phyloP scores from a whole-genome alignment of 768 basidiomycete species.

The Lactarius deliciosus region DNA sequence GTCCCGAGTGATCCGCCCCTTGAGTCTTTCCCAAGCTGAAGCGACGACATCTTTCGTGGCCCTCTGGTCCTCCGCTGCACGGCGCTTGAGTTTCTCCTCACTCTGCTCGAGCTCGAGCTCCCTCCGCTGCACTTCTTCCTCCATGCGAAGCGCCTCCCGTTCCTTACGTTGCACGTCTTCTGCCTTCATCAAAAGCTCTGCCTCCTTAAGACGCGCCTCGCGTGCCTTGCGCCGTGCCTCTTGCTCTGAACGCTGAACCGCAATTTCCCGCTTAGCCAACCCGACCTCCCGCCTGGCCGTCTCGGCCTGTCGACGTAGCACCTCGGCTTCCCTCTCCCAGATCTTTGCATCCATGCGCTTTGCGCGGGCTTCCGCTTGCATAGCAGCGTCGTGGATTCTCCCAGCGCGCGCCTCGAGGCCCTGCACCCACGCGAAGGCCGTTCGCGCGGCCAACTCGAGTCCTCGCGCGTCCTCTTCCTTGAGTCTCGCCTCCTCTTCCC shows the following conservation, averaged over 20 bases:
- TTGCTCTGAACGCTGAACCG: too few species aligned
- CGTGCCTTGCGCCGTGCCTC: too few species aligned
- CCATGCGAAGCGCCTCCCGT: neutral
- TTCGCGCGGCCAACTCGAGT: conserved; percentile 19
- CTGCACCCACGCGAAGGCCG: conserved; percentile 13
- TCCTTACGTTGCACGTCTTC: too few species aligned
- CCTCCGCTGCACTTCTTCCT: conserved; percentile 14
- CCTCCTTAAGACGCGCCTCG: too few species aligned
- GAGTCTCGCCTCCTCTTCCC: too few species aligned
- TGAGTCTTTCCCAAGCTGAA: conserved; percentile 16
- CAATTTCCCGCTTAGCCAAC: too few species aligned
- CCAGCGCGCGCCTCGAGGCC: conserved; percentile 13
- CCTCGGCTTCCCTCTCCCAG: conserved; percentile 13
- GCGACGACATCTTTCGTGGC: conserved; percentile 9
- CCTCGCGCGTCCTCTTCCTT: neutral
- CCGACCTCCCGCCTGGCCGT: too few species aligned
- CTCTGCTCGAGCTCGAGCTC: conserved; percentile 3
- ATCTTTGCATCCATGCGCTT: conserved; percentile 10
- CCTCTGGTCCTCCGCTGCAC: neutral
- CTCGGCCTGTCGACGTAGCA: neutral
- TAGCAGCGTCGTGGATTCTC: conserved; percentile 15
- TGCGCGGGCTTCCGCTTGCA: conserved; percentile 11
- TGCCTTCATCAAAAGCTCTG: too few species aligned
- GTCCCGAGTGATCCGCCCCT: conserved; percentile 4
- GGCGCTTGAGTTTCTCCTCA: conserved; percentile 13